These are phyloP conservation scores for Breviolum minutum DNA, from an alignment of 73 alveolate genomes.

Conservation along the genomic window DNA sequence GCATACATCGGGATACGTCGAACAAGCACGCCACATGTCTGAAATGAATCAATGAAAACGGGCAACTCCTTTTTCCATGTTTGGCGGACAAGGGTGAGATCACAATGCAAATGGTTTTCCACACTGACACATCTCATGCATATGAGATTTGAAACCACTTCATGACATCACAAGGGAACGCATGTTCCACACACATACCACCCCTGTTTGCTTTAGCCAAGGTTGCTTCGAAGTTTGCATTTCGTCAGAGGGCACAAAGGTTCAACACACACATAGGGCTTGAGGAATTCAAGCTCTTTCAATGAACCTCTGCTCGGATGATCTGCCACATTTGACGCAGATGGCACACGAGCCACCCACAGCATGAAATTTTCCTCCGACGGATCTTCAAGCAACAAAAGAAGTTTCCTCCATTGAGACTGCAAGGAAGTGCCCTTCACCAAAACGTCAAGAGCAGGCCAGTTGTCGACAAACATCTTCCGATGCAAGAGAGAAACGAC, in stretches of 20 bases:
- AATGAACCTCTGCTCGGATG: background rate
- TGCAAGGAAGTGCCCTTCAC: background rate
- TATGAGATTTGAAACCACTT: too few species aligned
- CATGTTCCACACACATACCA: background rate
- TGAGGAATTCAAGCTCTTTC: background rate
- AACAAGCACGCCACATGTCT: too few species aligned
- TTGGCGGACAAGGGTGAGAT: too few species aligned
- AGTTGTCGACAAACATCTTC: conserved; percentile 9
- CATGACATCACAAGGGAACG: too few species aligned
- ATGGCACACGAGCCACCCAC: conserved; percentile 30
- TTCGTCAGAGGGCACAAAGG: background rate
- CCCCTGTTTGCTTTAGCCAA: background rate
- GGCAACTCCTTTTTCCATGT: too few species aligned
- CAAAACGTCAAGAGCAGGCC: conserved; percentile 17
- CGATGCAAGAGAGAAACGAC: background rate
- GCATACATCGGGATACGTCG: too few species aligned
- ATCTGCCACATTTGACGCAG: background rate
- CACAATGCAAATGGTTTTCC: too few species aligned
- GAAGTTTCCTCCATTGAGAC: background rate
- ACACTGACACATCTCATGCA: too few species aligned
- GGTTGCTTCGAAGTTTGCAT: background rate
- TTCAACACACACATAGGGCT: background rate
- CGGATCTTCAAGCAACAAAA: background rate
- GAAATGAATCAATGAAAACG: too few species aligned
- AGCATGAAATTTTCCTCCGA: background rate